Evolutionary conservation across 1,284 basidiomycete genomes (phyloP).

Genomic region (Apiotrichum gamsii): DNA sequence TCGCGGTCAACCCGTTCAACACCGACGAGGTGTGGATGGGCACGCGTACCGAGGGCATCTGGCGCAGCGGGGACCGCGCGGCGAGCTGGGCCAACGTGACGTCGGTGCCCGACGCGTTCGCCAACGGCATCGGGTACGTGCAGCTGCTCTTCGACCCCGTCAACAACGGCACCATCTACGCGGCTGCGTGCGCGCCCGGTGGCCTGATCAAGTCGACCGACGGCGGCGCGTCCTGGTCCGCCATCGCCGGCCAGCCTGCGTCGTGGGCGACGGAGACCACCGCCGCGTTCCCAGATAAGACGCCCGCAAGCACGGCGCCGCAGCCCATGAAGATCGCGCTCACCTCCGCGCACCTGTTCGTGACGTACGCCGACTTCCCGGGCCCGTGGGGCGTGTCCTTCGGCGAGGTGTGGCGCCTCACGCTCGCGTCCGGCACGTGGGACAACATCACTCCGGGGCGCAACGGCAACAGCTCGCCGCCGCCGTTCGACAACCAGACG

Average conservation of each 20-base stretch:
- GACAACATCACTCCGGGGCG: background rate
- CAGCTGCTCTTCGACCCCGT: background rate
- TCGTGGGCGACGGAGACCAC: background rate
- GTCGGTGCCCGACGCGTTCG: background rate
- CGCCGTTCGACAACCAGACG: constrained; percentile 1
- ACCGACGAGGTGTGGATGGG: background rate
- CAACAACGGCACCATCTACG: background rate
- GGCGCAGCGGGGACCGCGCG: background rate
- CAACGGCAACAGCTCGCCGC: background rate
- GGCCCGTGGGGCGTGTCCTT: background rate
- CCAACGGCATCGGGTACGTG: background rate
- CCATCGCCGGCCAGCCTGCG: background rate
- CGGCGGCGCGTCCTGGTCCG: background rate
- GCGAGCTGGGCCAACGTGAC: background rate
- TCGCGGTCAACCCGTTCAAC: constrained; percentile 1
- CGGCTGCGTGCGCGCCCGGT: background rate
- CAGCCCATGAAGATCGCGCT: constrained; percentile 1
- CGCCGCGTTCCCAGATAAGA: background rate
- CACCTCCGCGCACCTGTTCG: background rate
- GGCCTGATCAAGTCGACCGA: background rate
- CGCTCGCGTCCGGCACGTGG: background rate
- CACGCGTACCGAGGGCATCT: background rate
- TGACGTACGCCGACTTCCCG: background rate
- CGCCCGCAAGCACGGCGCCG: background rate
- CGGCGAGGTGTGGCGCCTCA: constrained; percentile 1